Evolutionary conservation across 352 stramenopile species (phyloP).

Genomic region (Plasmopara viticola): DNA sequence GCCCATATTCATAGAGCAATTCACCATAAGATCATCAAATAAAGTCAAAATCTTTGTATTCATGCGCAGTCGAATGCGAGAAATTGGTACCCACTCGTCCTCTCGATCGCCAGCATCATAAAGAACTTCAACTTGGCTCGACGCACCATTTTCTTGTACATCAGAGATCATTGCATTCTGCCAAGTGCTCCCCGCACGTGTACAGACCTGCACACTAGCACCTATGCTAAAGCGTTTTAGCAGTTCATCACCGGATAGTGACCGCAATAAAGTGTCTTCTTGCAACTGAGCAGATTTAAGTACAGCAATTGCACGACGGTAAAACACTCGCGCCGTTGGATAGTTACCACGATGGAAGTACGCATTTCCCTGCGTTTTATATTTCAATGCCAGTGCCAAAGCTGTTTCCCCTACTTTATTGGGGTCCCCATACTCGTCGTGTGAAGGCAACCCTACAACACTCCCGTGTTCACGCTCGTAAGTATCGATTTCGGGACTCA

Average conservation of each 20-base stretch:
- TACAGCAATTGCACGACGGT: constrained; percentile 49
- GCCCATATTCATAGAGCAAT: constrained; percentile 81
- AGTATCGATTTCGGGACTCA: constrained; percentile 45
- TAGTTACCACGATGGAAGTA: constrained; percentile 66
- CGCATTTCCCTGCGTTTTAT: constrained; percentile 48
- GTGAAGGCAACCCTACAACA: constrained; percentile 40
- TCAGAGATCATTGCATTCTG: constrained; percentile 63
- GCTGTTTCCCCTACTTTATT: constrained; percentile 4
- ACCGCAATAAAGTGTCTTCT: constrained; percentile 33
- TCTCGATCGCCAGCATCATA: constrained; percentile 50
- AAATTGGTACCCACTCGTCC: constrained; percentile 39
- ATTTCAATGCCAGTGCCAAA: constrained; percentile 24
- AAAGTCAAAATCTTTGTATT: constrained; percentile 36
- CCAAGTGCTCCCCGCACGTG: constrained; percentile 15
- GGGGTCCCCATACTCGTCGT: constrained; percentile 7
- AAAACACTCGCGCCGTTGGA: constrained; percentile 48
- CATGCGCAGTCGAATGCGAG: constrained; percentile 52
- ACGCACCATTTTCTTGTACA: constrained; percentile 29
- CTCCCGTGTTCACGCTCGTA: constrained; percentile 45
- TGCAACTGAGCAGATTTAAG: constrained; percentile 38
- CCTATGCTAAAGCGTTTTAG: constrained; percentile 41
- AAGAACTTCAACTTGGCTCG: constrained; percentile 50
- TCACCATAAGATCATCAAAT: constrained; percentile 49
- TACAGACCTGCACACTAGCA: constrained; percentile 45
- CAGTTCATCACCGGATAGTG: constrained; percentile 26